These are phyloP conservation scores for Mycocentrospora acerina DNA, from an alignment of 2,329 filamentous ascomycete species.

Conservation along the genomic window DNA sequence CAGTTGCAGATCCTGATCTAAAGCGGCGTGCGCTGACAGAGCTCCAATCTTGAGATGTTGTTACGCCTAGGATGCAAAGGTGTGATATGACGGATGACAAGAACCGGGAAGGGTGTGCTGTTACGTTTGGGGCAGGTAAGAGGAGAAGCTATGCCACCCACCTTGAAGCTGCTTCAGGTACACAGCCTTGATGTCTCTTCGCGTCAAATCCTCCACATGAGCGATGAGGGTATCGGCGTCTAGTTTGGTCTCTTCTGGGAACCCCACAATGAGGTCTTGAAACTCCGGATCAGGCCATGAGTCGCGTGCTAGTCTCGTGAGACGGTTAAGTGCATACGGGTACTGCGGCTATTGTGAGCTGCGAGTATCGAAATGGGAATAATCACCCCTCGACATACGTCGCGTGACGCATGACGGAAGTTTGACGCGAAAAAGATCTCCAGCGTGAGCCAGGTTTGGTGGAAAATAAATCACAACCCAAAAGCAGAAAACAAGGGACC, in stretches of 20 bases:
- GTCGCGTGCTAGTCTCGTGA: slow-evolving; percentile 63
- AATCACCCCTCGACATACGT: slow-evolving; percentile 15
- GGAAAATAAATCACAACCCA: slow-evolving; percentile 15
- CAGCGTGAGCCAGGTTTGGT: slow-evolving; percentile 18
- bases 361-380: slow-evolving; percentile 14
- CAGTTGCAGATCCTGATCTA: slow-evolving; percentile 21
- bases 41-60: slow-evolving; percentile 21
- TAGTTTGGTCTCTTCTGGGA: slow-evolving; percentile 64
- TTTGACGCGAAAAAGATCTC: slow-evolving; percentile 17
- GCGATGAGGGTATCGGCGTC: slow-evolving; percentile 62
- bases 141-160: slow-evolving; percentile 21
- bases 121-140: slow-evolving; percentile 13
- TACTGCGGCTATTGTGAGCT: slow-evolving; percentile 59
- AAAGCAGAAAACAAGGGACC: slow-evolving; percentile 31
- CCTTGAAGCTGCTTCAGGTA: slow-evolving; percentile 76
- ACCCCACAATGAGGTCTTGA: slow-evolving; percentile 67
- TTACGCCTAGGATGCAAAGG: slow-evolving; percentile 7
- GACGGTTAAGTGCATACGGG: slow-evolving; percentile 70
- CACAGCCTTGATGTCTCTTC: slow-evolving; percentile 70
- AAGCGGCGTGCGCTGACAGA: slow-evolving; percentile 24
- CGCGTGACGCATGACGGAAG: slow-evolving; percentile 34
- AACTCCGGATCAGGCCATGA: slow-evolving; percentile 70
- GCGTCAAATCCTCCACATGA: slow-evolving; percentile 71
- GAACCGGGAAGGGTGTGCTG: slow-evolving; percentile 7
- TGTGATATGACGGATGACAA: slow-evolving; percentile 5